Evolutionary conservation across 2,329 filamentous ascomycete genomes (phyloP).

Genomic region (Pezicula radicicola): DNA sequence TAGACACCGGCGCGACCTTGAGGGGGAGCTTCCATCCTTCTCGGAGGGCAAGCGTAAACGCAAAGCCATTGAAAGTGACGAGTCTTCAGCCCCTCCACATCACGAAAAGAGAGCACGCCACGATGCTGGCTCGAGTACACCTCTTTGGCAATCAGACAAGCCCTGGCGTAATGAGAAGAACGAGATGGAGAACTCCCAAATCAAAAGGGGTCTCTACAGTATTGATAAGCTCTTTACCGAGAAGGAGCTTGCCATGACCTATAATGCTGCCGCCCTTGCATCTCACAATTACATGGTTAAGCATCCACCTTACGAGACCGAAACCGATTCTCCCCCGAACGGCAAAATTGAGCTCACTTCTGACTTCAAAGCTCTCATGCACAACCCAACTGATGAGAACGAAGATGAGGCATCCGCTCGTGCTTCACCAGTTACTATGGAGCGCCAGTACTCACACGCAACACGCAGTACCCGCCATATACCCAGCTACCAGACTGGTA

Average conservation of each 20-base stretch:
- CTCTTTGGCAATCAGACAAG: constrained; percentile 61
- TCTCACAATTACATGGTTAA: constrained; percentile 60
- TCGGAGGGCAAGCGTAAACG: constrained; percentile 60
- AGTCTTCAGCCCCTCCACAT: constrained; percentile 57
- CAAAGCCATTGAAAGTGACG: constrained; percentile 58
- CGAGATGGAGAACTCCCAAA: constrained; percentile 46
- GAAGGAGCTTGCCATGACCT: constrained; percentile 64
- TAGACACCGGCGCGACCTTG: constrained; percentile 50
- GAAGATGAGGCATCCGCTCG: constrained; percentile 48
- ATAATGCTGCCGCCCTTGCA: constrained; percentile 59
- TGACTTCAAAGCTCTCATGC: constrained; percentile 45
- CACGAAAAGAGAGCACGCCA: constrained; percentile 36
- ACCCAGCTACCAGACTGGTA: constrained; percentile 48
- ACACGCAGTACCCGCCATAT: constrained; percentile 59
- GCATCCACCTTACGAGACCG: constrained; percentile 33
- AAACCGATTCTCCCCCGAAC: constrained; percentile 31
- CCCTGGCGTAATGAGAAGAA: constrained; percentile 31
- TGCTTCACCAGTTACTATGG: constrained; percentile 51
- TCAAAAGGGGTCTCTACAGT: constrained; percentile 56
- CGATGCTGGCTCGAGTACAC: constrained; percentile 55
- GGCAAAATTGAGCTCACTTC: constrained; percentile 38
- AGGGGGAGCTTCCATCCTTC: constrained; percentile 54
- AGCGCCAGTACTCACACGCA: constrained; percentile 60
- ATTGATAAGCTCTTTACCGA: constrained; percentile 71
- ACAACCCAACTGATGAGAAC: constrained; percentile 42